Evolutionary conservation across 306 rosid genomes (phyloP), one percentile per base, ranked within the genome.

Genomic region (Fragaria vesca): DNA sequence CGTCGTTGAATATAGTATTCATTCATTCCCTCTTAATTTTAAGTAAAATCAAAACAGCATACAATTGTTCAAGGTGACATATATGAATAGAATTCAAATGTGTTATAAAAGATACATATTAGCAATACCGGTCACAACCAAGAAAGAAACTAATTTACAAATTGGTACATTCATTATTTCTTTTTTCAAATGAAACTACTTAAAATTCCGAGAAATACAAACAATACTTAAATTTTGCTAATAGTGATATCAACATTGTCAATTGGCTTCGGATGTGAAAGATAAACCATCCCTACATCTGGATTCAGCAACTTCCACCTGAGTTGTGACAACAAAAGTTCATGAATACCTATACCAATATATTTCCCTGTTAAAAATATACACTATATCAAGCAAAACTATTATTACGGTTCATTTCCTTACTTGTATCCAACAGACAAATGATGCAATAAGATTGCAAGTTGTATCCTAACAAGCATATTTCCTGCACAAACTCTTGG

Each of bases 261-360:
- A 38, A 12, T 30, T 36, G 81, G 88, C 8, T 10, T 45, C 72
- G 63, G 89, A 72, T 85, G 82, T 16, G 86, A 11, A 28, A 87
- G 88, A 81, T 79, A 85, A 42, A 63, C 15, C 21, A 81, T 75
- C 54, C 45, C 24, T 3, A 54, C 73, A 1, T 79, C 55, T 21
- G 82, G 86, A 17, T 85, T 85, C 12, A 83, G 8, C 9, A 89
- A 18, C 18, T 87, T 76, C 88, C 93, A 85, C 78, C 82, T 85
- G 40, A 69, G 51, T 57, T 21, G 42, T 54, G 30, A 4, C 18
- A 15, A 11, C 3, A 68, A n/a, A n/a, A 2, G 2, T 57, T 21
- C 4, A 55, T 55, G 0, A 55, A n/a, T 7, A 8, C 12, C 8
- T 55, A 20, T 20, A 54, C 28, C 1, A 5, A 42, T 42, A 42